Conservation (phyloP, 345 rosid genomes). For the Eucalyptus shirleyi region DNA sequence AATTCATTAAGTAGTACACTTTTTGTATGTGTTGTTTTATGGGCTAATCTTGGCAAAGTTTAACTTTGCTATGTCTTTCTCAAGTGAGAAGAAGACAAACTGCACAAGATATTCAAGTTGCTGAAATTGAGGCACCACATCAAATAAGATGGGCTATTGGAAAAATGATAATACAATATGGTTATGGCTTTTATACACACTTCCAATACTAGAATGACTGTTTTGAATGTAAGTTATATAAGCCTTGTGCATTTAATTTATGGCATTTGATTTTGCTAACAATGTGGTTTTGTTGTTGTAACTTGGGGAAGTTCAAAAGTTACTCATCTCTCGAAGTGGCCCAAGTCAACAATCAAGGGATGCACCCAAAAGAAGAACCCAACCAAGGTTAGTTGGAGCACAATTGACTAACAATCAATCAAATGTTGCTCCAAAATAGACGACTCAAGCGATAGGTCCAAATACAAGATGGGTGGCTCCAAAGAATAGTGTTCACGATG, state of each 20-base stretch:
- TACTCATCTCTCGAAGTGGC: background rate
- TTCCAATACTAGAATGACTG: fast-evolving
- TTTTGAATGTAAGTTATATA: background rate
- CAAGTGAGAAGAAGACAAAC: too few species aligned
- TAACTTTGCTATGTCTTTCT: too few species aligned
- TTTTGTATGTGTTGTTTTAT: too few species aligned
- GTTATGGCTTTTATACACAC: background rate
- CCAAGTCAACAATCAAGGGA: background rate
- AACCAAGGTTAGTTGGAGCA: too few species aligned
- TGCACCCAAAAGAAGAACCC: background rate
- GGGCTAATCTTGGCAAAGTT: too few species aligned
- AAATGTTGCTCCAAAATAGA: too few species aligned
- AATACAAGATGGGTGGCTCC: too few species aligned
- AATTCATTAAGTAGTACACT: too few species aligned
- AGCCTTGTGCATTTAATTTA: background rate
- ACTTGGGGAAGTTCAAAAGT: background rate
- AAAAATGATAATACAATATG: too few species aligned
- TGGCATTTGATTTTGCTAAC: background rate
- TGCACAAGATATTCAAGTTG: too few species aligned
- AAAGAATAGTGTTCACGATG: background rate
- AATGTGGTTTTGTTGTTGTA: background rate
- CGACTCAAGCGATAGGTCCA: background rate
- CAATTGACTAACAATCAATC: background rate
- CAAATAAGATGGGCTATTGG: background rate
- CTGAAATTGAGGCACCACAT: too few species aligned